Conservation (phyloP, 805 yeast genomes). For the Cyberlindnera sargentensis region DNA sequence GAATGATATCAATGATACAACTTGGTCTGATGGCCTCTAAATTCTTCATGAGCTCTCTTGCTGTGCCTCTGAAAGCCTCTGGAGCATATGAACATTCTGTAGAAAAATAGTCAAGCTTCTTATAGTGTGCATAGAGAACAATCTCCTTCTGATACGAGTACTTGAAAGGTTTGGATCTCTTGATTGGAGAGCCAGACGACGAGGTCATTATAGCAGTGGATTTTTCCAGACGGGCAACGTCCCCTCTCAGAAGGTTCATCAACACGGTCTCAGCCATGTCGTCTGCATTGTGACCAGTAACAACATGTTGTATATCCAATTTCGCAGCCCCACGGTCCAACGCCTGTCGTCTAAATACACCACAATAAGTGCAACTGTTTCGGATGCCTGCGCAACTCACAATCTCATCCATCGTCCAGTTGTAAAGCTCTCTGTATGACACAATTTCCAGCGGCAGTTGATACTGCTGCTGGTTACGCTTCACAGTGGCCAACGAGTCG, state of each 20-base stretch:
- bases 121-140: conserved; percentile 94
- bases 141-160: conserved; percentile 96
- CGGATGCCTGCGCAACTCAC: conserved; percentile 91
- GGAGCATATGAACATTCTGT: conserved; percentile 99
- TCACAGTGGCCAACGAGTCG: conserved; percentile 94
- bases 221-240: conserved; percentile 82
- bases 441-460: conserved; percentile 73
- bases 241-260: conserved; percentile 95
- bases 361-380: conserved; percentile 96
- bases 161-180: conserved; percentile 92
- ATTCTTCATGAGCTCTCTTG: conserved; percentile 85
- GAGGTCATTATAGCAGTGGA: conserved; percentile 83
- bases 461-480: conserved; percentile 83
- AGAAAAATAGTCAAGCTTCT: conserved; percentile 88
- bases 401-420: conserved; percentile 99
- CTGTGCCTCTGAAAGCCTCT: conserved; percentile 97
- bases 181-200: conserved; percentile 80
- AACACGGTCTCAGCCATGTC: conserved; percentile 98
- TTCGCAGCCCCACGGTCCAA: conserved; percentile 92
- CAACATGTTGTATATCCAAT: conserved; percentile 80
- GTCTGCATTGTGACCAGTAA: conserved; percentile 98
- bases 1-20: conserved; percentile 88
- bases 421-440: conserved; percentile 80
- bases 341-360: conserved; percentile 94
- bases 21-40: conserved; percentile 87